Base-by-base conservation (phyloP, 352 stramenopile species). In the Phytophthora megakarya region DNA sequence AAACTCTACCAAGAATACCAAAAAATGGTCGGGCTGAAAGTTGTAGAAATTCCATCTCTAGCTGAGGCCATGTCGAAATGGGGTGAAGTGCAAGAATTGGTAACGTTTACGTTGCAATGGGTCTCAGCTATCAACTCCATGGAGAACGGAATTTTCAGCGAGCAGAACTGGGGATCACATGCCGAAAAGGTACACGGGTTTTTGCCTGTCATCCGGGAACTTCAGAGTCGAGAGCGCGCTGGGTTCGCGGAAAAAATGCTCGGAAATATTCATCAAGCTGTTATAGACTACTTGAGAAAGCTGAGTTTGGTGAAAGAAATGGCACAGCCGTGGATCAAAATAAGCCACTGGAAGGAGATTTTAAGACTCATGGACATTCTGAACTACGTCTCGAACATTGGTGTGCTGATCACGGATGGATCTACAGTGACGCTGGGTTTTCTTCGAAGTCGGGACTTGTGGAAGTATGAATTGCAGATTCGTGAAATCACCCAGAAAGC, bases 1-100 rank as follows among this genome's bases (percentile, higher is more conserved):
- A 65, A 55, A 25, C 46, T 88, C n/a, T 92, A 90, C 33, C 74
- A 88, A 60, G 78, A 86, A 15, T 92, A 90, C 43, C 81, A 92
- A 42, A 70, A 70, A 40, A 86, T 90, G 71, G 80, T 90, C 10
- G 80, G 80, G 6, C 65, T 90, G 23, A 88, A 90, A 35, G 65
- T 84, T 12, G 76, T 76, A 1, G 81, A 89, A 9, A 78, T 89
- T n/a, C 66, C 66, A 11, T 60, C 80, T 40, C 59, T 92, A 0
- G 57, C 32, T 3, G 75, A 88, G 37, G 73, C 78, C 12, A 79
- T 49, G 26, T 26, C 25, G 6, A 75, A 75, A 22, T 92, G 81
- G 78, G 67, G 73, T 5, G 72, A 89, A 33, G 78, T 88, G 8
- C 73, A 90, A 33, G 74, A 86, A n/a, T 48, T 92, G 13, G 74